These are phyloP conservation scores for Fraxinus pennsylvanica DNA, from an alignment of 257 asterid genomes.

Conservation along the genomic window DNA sequence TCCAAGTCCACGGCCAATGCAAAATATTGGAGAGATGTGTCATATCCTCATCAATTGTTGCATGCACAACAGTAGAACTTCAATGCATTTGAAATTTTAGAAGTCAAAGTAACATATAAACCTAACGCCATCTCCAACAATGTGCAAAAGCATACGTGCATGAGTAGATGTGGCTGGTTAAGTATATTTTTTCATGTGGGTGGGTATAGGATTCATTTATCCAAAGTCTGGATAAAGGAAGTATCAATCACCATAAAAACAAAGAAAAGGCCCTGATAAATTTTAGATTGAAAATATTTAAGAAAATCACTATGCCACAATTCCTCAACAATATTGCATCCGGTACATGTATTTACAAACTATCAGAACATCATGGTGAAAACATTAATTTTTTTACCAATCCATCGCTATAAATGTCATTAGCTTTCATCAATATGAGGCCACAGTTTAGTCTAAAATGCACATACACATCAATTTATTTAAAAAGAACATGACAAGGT, in stretches of 20 bases:
- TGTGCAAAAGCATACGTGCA: background rate
- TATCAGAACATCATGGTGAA: background rate
- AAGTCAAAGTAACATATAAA: background rate
- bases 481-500: background rate
- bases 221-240: background rate
- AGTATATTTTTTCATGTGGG: background rate
- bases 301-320: background rate
- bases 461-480: background rate
- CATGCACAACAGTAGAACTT: background rate
- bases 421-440: conserved; percentile 1
- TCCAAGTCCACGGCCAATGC: background rate
- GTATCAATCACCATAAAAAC: background rate
- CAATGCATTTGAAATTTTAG: too few relatives aligned
- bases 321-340: background rate
- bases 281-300: background rate
- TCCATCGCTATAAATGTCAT: background rate
- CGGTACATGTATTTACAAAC: background rate
- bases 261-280: background rate
- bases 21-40: background rate
- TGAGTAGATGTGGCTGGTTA: background rate
- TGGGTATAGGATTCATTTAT: background rate
- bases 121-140: background rate
- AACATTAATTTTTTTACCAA: background rate
- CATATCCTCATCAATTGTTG: background rate
- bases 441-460: background rate